Evolutionary conservation across 139 green algal genomes (phyloP), one percentile per base, ranked within the genome.

Genomic region (Trebouxia sp.): DNA sequence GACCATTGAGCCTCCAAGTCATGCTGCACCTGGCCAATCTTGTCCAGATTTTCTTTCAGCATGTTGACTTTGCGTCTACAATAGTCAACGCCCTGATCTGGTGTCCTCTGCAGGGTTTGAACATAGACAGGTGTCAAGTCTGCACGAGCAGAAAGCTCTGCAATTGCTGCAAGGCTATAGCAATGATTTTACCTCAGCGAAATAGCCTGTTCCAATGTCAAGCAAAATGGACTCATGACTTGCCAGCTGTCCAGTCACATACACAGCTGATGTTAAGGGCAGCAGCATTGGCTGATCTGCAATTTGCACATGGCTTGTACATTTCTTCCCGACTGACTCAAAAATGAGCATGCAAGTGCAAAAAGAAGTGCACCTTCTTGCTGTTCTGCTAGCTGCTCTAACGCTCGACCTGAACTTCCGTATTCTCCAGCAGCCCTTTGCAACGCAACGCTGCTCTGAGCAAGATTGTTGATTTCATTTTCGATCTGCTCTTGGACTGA

Each of bases 141-240:
- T n/a, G n/a, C 26, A 11, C 8, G 1, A 42, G 5, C 0, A 78
- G 42, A 9, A 12, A 32, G 51, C 32, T 65, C 11, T 28, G 6
- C 41, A 42, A 28, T 9, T 67, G 22, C 24, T 78, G 32, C 45
- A 24, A 77, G 15, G 37, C 3, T 45, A 14, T 69, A 0, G 41
- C 28, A 32, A 84, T 39, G n/a, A n/a, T n/a, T n/a, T 45, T 69
- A 95, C 91, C 90, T 98, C 94, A 6, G 95, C 89, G 72, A 90
- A 98, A 83, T 98, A 98, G 4, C 92, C 93, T 10, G 95, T 98
- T 28, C 95, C 95, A 24, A 98, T 86, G 78, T 98, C 93, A 28
- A 98, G 79, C 43, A 98, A 81, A n/a, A 98, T 92, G 26, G 86
- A 91, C 12, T 96, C 89, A 8, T 88, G 86, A 14, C 83, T 84